phyloP scores from a whole-genome alignment of 331 rosid genomes.

The Malus hybrid region DNA sequence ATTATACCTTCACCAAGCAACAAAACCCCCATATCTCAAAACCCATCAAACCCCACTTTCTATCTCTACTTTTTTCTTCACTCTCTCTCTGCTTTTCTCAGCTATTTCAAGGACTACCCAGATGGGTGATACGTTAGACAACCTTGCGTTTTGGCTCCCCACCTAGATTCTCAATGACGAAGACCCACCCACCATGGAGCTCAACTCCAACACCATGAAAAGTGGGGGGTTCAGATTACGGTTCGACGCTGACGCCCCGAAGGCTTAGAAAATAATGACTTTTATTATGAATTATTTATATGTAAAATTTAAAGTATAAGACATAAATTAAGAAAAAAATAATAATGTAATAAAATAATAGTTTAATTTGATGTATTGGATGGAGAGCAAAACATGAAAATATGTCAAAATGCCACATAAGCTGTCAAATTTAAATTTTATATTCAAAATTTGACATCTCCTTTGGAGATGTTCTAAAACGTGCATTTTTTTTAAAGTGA shows the following conservation, averaged over 20 bases:
- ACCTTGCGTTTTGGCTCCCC: conserved; percentile 79
- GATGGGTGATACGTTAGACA: conserved; percentile 59
- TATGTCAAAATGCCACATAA: neutral
- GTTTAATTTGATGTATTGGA: too few species aligned
- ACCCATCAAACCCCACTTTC: neutral
- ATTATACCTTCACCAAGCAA: conserved; percentile 33
- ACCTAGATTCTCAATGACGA: conserved; percentile 47
- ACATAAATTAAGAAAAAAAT: too few species aligned
- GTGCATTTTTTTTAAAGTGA: too few species aligned
- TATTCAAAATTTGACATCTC: neutral
- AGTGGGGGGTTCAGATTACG: neutral
- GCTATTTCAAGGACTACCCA: neutral
- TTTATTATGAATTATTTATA: too few species aligned
- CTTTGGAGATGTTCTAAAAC: neutral
- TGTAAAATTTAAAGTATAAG: too few species aligned
- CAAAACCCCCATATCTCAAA: neutral
- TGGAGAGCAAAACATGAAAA: too few species aligned
- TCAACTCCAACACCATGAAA: neutral
- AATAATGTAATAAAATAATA: too few species aligned
- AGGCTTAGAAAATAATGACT: neutral
- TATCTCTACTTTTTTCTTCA: neutral
- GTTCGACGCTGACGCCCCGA: neutral
- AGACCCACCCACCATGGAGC: neutral
- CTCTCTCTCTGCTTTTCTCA: neutral
- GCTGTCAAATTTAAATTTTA: neutral